Evolutionary conservation across 768 basidiomycete genomes (phyloP), one percentile per base, ranked within the genome.

Genomic region (Suillus subluteus): DNA sequence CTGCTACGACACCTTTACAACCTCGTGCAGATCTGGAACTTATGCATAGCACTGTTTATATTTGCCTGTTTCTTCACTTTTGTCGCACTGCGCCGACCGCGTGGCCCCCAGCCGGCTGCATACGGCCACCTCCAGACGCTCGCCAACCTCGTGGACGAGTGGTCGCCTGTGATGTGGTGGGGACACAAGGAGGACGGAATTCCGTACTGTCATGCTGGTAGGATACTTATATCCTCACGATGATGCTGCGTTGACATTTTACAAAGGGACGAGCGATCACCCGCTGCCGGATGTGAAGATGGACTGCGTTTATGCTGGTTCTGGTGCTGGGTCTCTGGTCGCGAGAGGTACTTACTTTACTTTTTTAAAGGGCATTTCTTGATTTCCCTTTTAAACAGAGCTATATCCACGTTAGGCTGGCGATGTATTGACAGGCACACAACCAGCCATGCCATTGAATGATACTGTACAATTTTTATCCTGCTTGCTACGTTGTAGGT

Each of bases 61-160:
- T 66, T 76, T 48, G 66, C 73, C 6, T 55, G 75, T 13, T 40
- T 65, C 13, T 56, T 77, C 40, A 68, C 69, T 0, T 50, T 52
- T 12, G 30, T 76, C 38, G 72, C 67, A 11, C 52, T 72, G 21
- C 23, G 35, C 37, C 70, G 32, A 37, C 75, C 70, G 6, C 63
- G 43, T 6, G 75, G 76, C 1, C 67, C 73, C 0, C 78, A 79
- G 43, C 78, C 75, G 0, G 74, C 74, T 6, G 70, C 74, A 23
- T 80, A 79, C 38, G 76, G 78, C 3, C 75, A 79, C 26, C 59
- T 79, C 1, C 74, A 78, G 56, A 80, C 75, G 18, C 71, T 80
- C 18, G 76, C 73, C 2, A 78, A 80, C 62, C 64, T 79, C 65
- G 69, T 78, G 48, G 79, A 79, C 62, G 78, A 80, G n/a, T 76